These are phyloP conservation scores for Spinacia oleracea DNA, from an alignment of 179 eudicot species.

Conservation along the genomic window DNA sequence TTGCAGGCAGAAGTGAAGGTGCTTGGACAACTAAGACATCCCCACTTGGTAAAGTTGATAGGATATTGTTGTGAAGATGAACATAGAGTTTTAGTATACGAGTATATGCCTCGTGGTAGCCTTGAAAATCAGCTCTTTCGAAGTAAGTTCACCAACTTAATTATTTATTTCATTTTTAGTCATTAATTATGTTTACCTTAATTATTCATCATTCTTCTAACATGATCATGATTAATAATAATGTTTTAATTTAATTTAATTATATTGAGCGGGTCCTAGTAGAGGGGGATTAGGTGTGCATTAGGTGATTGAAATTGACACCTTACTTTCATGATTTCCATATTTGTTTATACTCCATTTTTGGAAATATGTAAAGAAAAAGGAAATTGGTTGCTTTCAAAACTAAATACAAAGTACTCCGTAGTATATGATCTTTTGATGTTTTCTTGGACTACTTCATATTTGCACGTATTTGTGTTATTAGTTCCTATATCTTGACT, in stretches of 20 bases:
- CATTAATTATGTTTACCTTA: not conserved
- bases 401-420: no score
- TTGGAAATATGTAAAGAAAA: not conserved
- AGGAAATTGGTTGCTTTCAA: not conserved
- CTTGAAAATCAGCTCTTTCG: conserved; percentile 74
- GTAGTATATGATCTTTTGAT: not conserved
- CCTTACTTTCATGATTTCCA: conserved; percentile 4
- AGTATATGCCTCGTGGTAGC: conserved; percentile 75
- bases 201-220: not conserved
- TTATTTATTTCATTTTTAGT: not conserved
- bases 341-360: not conserved
- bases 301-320: conserved; percentile 28
- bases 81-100: conserved; percentile 64
- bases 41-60: conserved; percentile 65
- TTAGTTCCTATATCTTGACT: no score
- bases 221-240: not conserved
- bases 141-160: conserved; percentile 44
- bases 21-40: conserved; percentile 71
- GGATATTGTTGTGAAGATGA: conserved; percentile 82
- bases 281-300: conserved; percentile 34
- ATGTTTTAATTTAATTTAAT: conserved; percentile 6
- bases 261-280: no score
- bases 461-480: not conserved
- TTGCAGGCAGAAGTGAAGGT: conserved; percentile 56
- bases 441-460: not conserved